Evolutionary conservation across 148 eudicot species (phyloP), one percentile per base, ranked within the genome.

Genomic region (Heliamphora exappendiculata): DNA sequence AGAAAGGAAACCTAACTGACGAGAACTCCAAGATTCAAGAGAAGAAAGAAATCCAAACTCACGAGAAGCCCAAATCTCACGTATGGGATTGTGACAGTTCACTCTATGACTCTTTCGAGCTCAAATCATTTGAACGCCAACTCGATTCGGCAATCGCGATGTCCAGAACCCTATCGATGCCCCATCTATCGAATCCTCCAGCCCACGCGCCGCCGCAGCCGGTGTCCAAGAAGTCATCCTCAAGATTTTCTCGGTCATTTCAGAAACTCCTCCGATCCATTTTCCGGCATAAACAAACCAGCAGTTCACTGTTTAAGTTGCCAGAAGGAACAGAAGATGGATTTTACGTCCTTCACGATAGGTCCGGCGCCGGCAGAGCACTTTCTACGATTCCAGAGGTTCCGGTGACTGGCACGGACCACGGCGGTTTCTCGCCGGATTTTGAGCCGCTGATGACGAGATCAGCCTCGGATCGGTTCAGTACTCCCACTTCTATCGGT

Each of bases 41-140:
- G n/a, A n/a, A n/a, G n/a, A n/a, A n/a, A n/a, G n/a, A n/a, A n/a
- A n/a, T n/a, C 50, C 26, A 33, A 51, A 7, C n/a, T 26, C 4
- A 11, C 37, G 11, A 39, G 31, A 75, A 45, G 29, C 4, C 78
- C 24, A 70, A 50, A 36, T 42, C 82, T 22, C 71, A 51, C 3
- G 63, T 91, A 36, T 91, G 95, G 97, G 98, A 94, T 76, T 90
- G 92, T 60, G 95, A 81, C 3, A 94, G 97, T 78, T 74, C 97
- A 1, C 86, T 94, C 1, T 94, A 94, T 81, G 98, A 94, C 85
- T 94, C 98, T 1, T 84, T 90, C 80, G 97, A 94, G 82, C 81
- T 87, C 50, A 80, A 81, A 82, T 84, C 98, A 0, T 86, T 91
- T 66, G 85, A 88, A 37, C 85, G 84, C 58, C 93, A 87, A 77